Evolutionary conservation across 2,329 filamentous ascomycete genomes (phyloP).

Genomic region (Graphilbum sp.): DNA sequence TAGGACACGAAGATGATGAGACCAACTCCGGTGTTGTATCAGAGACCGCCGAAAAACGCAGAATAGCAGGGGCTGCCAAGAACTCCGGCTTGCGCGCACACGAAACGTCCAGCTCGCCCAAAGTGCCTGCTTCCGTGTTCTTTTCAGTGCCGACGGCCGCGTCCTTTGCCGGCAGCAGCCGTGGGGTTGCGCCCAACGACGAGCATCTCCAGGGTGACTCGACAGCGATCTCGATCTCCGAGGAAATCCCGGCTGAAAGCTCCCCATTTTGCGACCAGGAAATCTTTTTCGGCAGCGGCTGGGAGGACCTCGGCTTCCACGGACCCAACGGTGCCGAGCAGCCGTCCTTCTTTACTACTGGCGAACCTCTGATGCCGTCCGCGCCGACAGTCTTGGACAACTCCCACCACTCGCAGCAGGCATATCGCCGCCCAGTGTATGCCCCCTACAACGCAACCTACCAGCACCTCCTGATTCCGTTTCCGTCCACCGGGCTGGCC

Average conservation of each 20-base stretch:
- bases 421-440: not conserved
- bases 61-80: slow-evolving; percentile 2
- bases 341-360: not conserved
- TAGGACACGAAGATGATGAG: not conserved
- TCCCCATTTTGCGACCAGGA: slow-evolving; percentile 15
- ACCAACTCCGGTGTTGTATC: no score
- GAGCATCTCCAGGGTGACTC: slow-evolving; percentile 13
- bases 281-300: slow-evolving; percentile 30
- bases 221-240: slow-evolving; percentile 9
- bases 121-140: no score
- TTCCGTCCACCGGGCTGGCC: not conserved
- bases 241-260: slow-evolving; percentile 7
- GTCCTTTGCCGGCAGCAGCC: no score
- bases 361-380: not conserved
- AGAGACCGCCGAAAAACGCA: not conserved
- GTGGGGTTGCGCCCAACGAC: not conserved
- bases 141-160: no score
- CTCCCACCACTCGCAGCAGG: not conserved
- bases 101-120: slow-evolving; percentile 7
- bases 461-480: not conserved
- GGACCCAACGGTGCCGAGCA: not conserved
- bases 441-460: slow-evolving; percentile 4
- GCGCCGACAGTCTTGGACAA: not conserved
- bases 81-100: slow-evolving; percentile 4
- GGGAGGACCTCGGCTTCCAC: slow-evolving; percentile 27